phyloP scores from a whole-genome alignment of 106 monocot species.

The Phalaenopsis equestris region DNA sequence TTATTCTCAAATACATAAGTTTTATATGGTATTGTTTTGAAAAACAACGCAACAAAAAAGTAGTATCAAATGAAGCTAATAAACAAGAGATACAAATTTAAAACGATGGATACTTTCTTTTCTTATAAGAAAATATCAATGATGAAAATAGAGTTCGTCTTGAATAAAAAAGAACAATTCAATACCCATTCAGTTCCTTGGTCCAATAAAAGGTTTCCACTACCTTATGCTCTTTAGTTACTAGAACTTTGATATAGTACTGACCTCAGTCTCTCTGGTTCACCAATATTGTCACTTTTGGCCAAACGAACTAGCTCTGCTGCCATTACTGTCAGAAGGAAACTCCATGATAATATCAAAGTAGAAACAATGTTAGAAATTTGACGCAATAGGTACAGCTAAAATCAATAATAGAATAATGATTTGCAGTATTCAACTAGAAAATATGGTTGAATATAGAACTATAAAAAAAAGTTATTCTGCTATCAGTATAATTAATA shows the following conservation, averaged over 20 bases:
- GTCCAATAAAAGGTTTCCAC: not conserved
- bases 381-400: not conserved
- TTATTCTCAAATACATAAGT: not conserved
- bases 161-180: not conserved
- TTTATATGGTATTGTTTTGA: not conserved
- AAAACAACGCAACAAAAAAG: not conserved
- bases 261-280: slow-evolving; percentile 80
- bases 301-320: slow-evolving; percentile 79
- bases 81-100: not conserved
- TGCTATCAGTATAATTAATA: not conserved
- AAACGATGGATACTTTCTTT: not conserved
- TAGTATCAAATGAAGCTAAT: not conserved
- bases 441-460: not conserved
- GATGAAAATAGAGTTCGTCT: not conserved
- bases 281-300: slow-evolving; percentile 44
- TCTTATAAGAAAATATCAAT: not conserved
- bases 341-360: not conserved
- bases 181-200: not conserved
- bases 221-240: not conserved
- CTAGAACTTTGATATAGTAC: slow-evolving; percentile 8
- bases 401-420: not conserved
- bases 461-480: not conserved
- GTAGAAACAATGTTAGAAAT: not conserved
- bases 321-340: slow-evolving; percentile 68
- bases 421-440: not conserved